Base-by-base conservation (phyloP, 768 basidiomycete species). In the Kwoniella europaea region DNA sequence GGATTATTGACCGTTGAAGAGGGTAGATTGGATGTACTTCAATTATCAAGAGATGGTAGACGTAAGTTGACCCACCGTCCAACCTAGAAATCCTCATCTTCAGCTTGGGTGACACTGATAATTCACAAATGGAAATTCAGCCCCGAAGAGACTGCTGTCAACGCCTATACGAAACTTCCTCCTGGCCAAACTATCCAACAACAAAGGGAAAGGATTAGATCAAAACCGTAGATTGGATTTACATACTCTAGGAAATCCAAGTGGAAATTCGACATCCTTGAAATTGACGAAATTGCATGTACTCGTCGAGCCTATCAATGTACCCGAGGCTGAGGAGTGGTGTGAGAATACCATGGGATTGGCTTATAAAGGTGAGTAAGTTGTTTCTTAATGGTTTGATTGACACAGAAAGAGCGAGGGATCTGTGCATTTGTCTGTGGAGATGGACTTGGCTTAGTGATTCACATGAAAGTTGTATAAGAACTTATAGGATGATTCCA, bases 1-100 rank as follows among this genome's bases (percentile, higher is more conserved):
- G 79, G 79, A 35, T 70, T 81, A 2, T 56, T 81, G 56, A 79
- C 78, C 2, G 74, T 81, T 12, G 79, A 81, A 58, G 79, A 81
- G 58, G 79, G 73, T 10, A 65, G 65, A 16, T 62, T 81, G 10
- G 77, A 81, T 57, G 77, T 81, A 2, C 62, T 81, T 0, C 77
- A 81, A 63, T 70, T 81, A 18, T 79, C 79, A 10, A 71, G 63
- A 46, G 79, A 81, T 62, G 79, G 79, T 43, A 67, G 74, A 16
- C 79, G 79, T 81, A 60, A 71, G 79, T n/a, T n/a, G n/a, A n/a
- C n/a, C n/a, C n/a, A n/a, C n/a, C n/a, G n/a, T n/a, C n/a, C n/a
- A n/a, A n/a, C n/a, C n/a, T n/a, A n/a, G n/a, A n/a, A n/a, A n/a
- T n/a, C n/a, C n/a, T n/a, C n/a, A n/a, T n/a, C n/a, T n/a, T n/a